Percentiles rank a stretch among this genome's conserved stretches.
Evolutionary conservation across 2,329 filamentous ascomycete genomes (phyloP).

Genomic region (Huntiella abstrusa): DNA sequence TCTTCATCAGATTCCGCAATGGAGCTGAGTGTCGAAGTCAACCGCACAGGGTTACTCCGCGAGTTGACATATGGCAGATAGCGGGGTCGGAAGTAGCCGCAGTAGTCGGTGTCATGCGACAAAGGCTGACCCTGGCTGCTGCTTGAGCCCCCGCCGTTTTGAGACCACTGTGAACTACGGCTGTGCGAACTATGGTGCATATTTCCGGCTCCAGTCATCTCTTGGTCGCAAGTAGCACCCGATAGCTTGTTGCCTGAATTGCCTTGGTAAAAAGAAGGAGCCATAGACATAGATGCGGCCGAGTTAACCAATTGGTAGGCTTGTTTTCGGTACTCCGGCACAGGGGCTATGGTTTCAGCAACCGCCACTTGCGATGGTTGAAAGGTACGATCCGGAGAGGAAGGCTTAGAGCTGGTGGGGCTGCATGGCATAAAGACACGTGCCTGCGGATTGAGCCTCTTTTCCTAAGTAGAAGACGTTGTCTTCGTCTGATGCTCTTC

Average conservation of each 20-base stretch:
- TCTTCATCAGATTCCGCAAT: constrained; percentile 10
- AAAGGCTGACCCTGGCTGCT: neutral
- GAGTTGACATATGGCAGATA: constrained; percentile 10
- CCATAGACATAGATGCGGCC: no score
- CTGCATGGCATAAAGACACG: constrained; percentile 33
- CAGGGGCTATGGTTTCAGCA: no score
- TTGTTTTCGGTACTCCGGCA: no score
- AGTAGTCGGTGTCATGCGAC: neutral
- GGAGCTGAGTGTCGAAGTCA: constrained; percentile 8
- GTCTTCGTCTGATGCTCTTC: neutral
- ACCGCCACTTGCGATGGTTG: neutral
- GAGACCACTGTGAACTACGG: neutral
- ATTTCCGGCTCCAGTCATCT: no score
- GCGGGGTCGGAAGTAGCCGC: constrained; percentile 5
- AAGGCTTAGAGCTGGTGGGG: neutral
- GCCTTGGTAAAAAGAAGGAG: no score
- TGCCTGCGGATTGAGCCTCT: constrained; percentile 35
- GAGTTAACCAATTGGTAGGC: no score
- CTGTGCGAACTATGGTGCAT: no score
- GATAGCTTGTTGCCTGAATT: no score
- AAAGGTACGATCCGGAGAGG: neutral
- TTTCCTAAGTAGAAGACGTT: constrained; percentile 21
- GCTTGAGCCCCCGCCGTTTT: neutral
- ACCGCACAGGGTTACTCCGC: constrained; percentile 7
- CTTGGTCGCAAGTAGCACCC: no score